Evolutionary conservation across 1,139 yeast genomes (phyloP), one percentile per base, ranked within the genome.

Genomic region (Lodderomyces oxycetoniae): DNA sequence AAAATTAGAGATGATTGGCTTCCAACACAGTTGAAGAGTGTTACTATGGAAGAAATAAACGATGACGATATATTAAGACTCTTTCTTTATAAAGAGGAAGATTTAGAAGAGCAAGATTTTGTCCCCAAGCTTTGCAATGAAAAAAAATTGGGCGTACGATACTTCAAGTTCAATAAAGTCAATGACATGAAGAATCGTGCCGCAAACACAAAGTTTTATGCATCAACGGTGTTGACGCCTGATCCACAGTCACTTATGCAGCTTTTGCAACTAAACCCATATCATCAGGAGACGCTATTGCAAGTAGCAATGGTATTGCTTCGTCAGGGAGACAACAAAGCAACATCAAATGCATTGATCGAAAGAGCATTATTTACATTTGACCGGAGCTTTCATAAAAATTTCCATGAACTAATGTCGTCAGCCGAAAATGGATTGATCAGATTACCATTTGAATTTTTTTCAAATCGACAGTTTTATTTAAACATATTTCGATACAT

Each of bases 1-100:
- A 78, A 79, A 47, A 77, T 87, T 28, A 74, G 82, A 52, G 89
- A 84, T 43, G 93, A 84, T 51, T 86, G 91, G 84, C 57, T 85
- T 12, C 95, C 95, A 1, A 75, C 87, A 0, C 61, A 74, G 13
- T 69, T 71, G 38, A 79, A 80, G 40, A 83, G 84, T 5, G 53
- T 85, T 31, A 53, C 57, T 3, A 78, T 85, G 87, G 79, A 74
- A 22, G 79, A 77, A 46, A 45, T 80, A 12, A 50, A 52, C 0
- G 45, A 46, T 0, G 57, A 55, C 1, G 77, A 77, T 10, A 40
- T 51, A 2, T 49, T 67, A 5, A 67, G 63, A 41, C 62, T 60
- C 29, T 53, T 59, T 27, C 60, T 55, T 23, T 64, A 61, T 31
- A 68, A 71, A 46, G 71, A 75, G 37, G 62, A 56, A 26, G 70